Conservation (phyloP, 2,329 filamentous ascomycete species). For the Xylaria arbuscula region DNA sequence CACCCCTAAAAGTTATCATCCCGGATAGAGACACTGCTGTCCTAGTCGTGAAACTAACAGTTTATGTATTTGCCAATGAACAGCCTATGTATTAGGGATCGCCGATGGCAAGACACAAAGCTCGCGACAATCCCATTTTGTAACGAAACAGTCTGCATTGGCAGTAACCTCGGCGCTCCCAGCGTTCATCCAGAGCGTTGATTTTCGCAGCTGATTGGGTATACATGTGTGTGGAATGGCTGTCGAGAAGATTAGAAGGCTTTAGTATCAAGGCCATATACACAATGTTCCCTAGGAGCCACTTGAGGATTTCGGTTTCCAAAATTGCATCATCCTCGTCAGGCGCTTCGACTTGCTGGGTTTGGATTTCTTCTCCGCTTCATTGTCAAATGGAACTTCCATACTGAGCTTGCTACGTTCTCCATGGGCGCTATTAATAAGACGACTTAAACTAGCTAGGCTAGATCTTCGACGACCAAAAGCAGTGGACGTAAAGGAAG, state of each 20-base stretch:
- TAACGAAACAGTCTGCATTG: neutral
- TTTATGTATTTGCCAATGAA: neutral
- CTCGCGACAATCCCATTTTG: neutral
- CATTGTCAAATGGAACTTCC: conserved; percentile 68
- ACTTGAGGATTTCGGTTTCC: conserved; percentile 69
- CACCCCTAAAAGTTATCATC: conserved; percentile 16
- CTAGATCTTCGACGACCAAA: conserved; percentile 79
- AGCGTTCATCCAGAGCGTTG: neutral
- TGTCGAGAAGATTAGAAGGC: neutral
- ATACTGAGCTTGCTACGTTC: conserved; percentile 80
- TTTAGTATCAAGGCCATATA: conserved; percentile 17
- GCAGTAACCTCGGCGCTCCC: neutral
- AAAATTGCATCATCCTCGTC: conserved; percentile 82
- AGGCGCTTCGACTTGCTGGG: conserved; percentile 74
- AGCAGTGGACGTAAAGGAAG: conserved; percentile 69
- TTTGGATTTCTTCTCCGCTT: conserved; percentile 68
- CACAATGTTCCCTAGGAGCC: conserved; percentile 38
- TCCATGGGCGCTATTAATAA: conserved; percentile 79
- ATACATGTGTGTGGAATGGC: neutral
- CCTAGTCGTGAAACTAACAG: conserved; percentile 7
- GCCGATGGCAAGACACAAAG: neutral
- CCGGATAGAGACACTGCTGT: conserved; percentile 5
- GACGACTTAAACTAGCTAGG: conserved; percentile 78
- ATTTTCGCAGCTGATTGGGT: neutral
- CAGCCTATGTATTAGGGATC: neutral